Percentiles rank a stretch among this genome's conserved stretches.
Conservation (phyloP, 2,329 filamentous ascomycete genomes). For the Simplicillium sp. region DNA sequence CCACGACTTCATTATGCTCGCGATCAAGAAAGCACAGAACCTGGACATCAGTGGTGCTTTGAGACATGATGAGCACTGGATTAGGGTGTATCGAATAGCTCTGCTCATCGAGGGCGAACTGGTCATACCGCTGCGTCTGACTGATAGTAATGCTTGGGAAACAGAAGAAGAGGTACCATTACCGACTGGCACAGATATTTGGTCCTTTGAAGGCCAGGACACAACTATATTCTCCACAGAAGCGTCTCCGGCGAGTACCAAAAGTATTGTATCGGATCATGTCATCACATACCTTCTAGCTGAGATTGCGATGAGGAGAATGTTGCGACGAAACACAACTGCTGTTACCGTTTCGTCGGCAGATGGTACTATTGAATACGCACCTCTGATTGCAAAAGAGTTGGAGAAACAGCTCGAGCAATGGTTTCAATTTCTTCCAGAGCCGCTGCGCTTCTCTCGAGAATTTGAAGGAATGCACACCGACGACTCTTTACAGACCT, state of each 20-base stretch:
- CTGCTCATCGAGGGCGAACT: slow-evolving; percentile 19
- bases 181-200: slow-evolving; percentile 12
- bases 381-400: slow-evolving; percentile 18
- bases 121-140: slow-evolving; percentile 15
- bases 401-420: slow-evolving; percentile 21
- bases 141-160: slow-evolving; percentile 17
- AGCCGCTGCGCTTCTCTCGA: slow-evolving; percentile 5
- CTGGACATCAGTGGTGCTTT: slow-evolving; percentile 11
- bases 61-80: slow-evolving; percentile 8
- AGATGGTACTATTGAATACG: slow-evolving; percentile 12
- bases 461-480: slow-evolving; percentile 4
- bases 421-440: slow-evolving; percentile 16
- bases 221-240: slow-evolving; percentile 3
- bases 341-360: slow-evolving; percentile 10
- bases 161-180: slow-evolving; percentile 16
- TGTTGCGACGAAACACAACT: slow-evolving; percentile 19
- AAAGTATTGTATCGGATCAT: slow-evolving; percentile 6
- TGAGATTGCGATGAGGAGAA: slow-evolving; percentile 22
- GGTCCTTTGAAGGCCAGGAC: slow-evolving; percentile 11
- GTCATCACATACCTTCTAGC: slow-evolving; percentile 17
- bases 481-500: slow-evolving; percentile 1
- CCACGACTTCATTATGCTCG: slow-evolving; percentile 17
- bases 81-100: slow-evolving; percentile 14
- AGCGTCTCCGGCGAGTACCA: background rate
- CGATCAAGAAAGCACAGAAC: slow-evolving; percentile 18